Conservation (phyloP, 1,284 basidiomycete genomes). For the Naganishia liquefaciens region DNA sequence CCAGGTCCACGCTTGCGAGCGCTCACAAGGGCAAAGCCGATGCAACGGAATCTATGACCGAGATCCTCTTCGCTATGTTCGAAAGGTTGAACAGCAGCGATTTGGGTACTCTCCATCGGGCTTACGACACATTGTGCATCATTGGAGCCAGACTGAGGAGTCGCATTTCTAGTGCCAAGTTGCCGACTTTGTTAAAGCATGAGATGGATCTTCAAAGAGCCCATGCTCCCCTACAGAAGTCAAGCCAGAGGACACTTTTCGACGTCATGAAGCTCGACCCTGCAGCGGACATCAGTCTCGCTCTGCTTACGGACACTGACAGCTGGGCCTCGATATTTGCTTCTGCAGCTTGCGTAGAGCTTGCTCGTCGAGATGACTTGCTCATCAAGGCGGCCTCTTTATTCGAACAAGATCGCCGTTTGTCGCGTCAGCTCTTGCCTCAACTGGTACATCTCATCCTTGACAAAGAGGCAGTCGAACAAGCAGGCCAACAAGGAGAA, state of each 20-base stretch:
- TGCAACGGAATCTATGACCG: background rate
- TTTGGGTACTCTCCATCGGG: slow-evolving; percentile 13
- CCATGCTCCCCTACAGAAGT: background rate
- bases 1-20: background rate
- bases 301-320: slow-evolving; percentile 2
- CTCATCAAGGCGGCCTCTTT: slow-evolving; percentile 11
- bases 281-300: background rate
- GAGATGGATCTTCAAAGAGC: background rate
- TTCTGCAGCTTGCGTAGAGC: slow-evolving; percentile 25
- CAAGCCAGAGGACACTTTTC: background rate
- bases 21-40: background rate
- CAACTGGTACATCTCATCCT: slow-evolving; percentile 23
- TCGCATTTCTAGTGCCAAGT: background rate
- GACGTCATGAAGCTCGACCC: background rate
- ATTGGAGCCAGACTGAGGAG: background rate
- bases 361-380: slow-evolving; percentile 4
- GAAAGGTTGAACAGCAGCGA: slow-evolving; percentile 11
- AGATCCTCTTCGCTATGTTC: slow-evolving; percentile 19
- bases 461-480: slow-evolving; percentile 1
- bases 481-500: background rate
- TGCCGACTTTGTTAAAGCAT: background rate
- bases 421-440: slow-evolving; percentile 24
- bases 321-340: slow-evolving; percentile 22
- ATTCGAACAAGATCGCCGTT: slow-evolving; percentile 4
- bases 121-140: slow-evolving; percentile 20